A percentile compares a stretch with the other conserved stretches of the same genome.
phyloP scores from a whole-genome alignment of 345 rosid species.

The Balakata baccata region DNA sequence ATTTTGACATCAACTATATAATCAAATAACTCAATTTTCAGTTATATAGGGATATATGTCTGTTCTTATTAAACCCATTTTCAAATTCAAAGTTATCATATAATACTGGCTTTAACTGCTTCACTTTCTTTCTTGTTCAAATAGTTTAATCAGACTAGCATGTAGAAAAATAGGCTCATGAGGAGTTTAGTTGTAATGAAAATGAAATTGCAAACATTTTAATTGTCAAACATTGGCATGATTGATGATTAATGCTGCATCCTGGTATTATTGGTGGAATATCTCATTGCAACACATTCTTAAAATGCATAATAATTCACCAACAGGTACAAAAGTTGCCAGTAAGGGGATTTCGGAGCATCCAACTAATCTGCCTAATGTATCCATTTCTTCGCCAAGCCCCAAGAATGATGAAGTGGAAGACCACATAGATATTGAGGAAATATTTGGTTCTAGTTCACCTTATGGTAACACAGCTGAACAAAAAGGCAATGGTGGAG shows the following conservation, averaged over 20 bases:
- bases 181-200: neutral
- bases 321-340: conserved; percentile 33
- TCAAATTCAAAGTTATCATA: neutral
- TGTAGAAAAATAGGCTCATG: neutral
- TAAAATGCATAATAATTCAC: neutral
- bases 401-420: conserved; percentile 54
- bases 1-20: too few relatives aligned
- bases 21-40: neutral
- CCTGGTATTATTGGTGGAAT: neutral
- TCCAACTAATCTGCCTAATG: conserved; percentile 32
- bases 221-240: neutral
- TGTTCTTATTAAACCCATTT: neutral
- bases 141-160: neutral
- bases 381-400: conserved; percentile 35
- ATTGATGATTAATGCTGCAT: neutral
- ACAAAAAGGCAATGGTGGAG: conserved; percentile 26
- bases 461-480: conserved; percentile 44
- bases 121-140: neutral
- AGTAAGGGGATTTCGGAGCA: conserved; percentile 33
- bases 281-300: neutral
- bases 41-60: neutral
- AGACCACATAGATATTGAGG: conserved; percentile 57
- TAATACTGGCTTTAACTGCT: neutral
- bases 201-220: neutral
- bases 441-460: conserved; percentile 55